These are phyloP conservation scores for Gomphus sp. DNA, from an alignment of 1,284 basidiomycete species.

Conservation along the genomic window DNA sequence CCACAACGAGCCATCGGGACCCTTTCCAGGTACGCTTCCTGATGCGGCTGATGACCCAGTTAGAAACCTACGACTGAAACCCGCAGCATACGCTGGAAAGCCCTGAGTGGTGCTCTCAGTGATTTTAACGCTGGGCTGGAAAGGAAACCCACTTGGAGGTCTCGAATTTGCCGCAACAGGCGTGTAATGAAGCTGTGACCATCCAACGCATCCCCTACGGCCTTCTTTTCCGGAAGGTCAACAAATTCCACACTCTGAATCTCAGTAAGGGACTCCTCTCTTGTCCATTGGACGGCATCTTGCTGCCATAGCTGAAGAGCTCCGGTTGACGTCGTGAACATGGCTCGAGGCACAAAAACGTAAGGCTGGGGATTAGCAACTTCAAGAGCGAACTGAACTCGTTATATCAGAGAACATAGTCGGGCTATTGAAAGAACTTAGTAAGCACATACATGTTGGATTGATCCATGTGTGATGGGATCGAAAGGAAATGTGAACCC, in stretches of 20 bases:
- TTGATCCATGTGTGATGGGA: slow-evolving; percentile 59
- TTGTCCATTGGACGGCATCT: slow-evolving; percentile 59
- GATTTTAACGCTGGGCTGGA: background rate
- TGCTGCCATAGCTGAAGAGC: slow-evolving; percentile 71
- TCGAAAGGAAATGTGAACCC: slow-evolving; percentile 69
- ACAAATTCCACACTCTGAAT: slow-evolving; percentile 62
- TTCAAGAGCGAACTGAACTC: slow-evolving; percentile 45
- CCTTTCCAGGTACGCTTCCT: slow-evolving; percentile 21
- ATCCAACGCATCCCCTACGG: slow-evolving; percentile 30
- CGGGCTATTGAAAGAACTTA: background rate
- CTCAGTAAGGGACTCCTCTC: slow-evolving; percentile 76
- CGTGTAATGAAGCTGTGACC: slow-evolving; percentile 44
- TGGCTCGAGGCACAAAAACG: slow-evolving; percentile 37
- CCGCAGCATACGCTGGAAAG: slow-evolving; percentile 60
- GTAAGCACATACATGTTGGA: slow-evolving; percentile 48
- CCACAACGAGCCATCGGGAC: slow-evolving; percentile 26
- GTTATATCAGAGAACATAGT: slow-evolving; percentile 10
- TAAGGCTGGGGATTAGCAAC: slow-evolving; percentile 34
- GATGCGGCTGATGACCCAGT: slow-evolving; percentile 50
- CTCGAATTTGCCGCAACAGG: slow-evolving; percentile 49
- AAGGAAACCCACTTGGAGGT: slow-evolving; percentile 44
- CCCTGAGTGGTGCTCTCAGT: slow-evolving; percentile 32
- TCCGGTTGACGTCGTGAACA: slow-evolving; percentile 71
- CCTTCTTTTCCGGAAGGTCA: slow-evolving; percentile 65
- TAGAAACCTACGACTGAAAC: slow-evolving; percentile 65